Evolutionary conservation across 2,329 filamentous ascomycete species (phyloP).

Genomic region (Colletotrichum tabaci): DNA sequence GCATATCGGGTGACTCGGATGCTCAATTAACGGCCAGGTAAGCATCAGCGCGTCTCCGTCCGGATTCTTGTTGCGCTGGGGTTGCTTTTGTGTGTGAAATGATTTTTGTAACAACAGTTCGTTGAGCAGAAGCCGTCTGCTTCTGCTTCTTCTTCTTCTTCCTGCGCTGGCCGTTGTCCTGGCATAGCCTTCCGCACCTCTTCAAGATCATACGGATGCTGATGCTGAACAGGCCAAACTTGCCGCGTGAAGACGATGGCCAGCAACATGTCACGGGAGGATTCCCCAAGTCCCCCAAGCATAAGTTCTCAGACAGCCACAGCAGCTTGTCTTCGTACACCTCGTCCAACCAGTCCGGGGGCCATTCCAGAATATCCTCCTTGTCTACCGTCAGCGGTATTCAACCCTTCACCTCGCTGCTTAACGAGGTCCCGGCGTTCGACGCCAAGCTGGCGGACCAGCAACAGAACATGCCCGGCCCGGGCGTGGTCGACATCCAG

Average conservation of each 20-base stretch:
- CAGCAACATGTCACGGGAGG: slow-evolving; percentile 38
- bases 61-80: not conserved
- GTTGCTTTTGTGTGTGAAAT: not conserved
- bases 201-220: slow-evolving; percentile 1
- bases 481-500: slow-evolving; percentile 43
- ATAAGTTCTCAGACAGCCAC: slow-evolving; percentile 66
- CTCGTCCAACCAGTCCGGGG: slow-evolving; percentile 61
- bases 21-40: slow-evolving; percentile 44
- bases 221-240: slow-evolving; percentile 45
- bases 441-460: slow-evolving; percentile 53
- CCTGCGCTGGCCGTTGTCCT: not conserved
- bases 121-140: not conserved
- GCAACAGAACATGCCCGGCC: slow-evolving; percentile 39
- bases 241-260: slow-evolving; percentile 41
- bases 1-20: slow-evolving; percentile 38
- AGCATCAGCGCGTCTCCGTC: not conserved
- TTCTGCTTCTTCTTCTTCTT: not conserved
- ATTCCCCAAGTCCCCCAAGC: slow-evolving; percentile 47
- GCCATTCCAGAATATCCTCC: slow-evolving; percentile 69
- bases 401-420: slow-evolving; percentile 52
- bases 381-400: slow-evolving; percentile 65
- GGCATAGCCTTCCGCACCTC: not conserved
- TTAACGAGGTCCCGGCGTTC: slow-evolving; percentile 55
- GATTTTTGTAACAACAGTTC: not conserved
- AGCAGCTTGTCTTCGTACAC: slow-evolving; percentile 67